These are phyloP conservation scores for Penicillium odoratum DNA, from an alignment of 495 filamentous ascomycete species.

Conservation along the genomic window DNA sequence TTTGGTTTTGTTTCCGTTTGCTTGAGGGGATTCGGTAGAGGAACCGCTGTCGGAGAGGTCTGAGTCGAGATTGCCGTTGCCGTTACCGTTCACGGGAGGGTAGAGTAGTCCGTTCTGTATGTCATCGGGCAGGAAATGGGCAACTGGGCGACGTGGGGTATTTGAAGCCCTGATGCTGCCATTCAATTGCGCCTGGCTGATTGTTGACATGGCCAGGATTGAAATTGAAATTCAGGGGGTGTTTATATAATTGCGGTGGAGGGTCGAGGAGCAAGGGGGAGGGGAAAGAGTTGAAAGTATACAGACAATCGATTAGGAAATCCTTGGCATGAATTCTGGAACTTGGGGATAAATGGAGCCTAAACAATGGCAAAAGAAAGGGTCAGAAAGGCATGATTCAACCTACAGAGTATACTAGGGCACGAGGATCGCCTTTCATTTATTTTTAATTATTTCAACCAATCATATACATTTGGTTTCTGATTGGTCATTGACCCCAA, in stretches of 20 bases:
- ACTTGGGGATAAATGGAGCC: constrained; percentile 1
- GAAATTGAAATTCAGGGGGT: constrained; percentile 11
- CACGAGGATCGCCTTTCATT: not conserved
- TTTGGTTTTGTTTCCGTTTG: constrained; percentile 19
- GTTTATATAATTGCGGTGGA: not conserved
- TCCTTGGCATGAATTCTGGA: not conserved
- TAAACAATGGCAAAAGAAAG: constrained; percentile 2
- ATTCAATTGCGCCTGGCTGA: constrained; percentile 16
- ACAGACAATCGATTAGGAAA: not conserved
- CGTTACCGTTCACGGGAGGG: constrained; percentile 9
- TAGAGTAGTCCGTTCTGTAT: constrained; percentile 10
- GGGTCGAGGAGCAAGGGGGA: not conserved
- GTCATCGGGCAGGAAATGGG: constrained; percentile 22
- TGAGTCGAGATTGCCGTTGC: constrained; percentile 20
- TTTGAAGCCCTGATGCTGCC: constrained; percentile 12
- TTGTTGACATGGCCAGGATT: constrained; percentile 15
- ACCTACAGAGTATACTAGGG: constrained; percentile 13
- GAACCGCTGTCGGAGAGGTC: constrained; percentile 25
- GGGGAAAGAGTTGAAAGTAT: not conserved
- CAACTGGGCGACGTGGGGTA: constrained; percentile 21
- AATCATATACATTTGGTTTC: constrained; percentile 8
- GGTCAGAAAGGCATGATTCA: constrained; percentile 6
- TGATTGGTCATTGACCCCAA: constrained; percentile 14
- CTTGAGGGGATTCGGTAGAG: constrained; percentile 22
- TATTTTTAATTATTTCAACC: not conserved